These are phyloP conservation scores for Paramecium tetraurelia DNA, from an alignment of 73 alveolate genomes.

Conservation along the genomic window DNA sequence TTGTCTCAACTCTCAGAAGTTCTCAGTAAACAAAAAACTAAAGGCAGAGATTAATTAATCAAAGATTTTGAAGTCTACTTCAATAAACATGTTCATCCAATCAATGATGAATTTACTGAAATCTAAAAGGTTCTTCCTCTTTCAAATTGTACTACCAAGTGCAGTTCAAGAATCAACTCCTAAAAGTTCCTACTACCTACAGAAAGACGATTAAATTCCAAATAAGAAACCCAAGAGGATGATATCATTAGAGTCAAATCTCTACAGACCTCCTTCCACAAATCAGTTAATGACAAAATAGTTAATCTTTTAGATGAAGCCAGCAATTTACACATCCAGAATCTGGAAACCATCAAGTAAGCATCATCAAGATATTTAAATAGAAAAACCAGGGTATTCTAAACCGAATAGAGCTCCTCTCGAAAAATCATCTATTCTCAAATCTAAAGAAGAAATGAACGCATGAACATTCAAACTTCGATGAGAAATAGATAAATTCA, in stretches of 20 bases:
- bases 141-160: background rate
- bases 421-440: background rate
- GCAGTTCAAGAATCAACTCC: background rate
- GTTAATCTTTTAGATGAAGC: background rate
- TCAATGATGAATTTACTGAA: background rate
- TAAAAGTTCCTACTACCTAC: background rate
- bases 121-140: background rate
- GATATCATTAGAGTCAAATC: background rate
- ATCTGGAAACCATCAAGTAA: background rate
- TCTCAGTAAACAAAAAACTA: background rate
- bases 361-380: background rate
- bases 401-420: background rate
- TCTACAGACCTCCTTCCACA: background rate
- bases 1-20: background rate
- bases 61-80: background rate
- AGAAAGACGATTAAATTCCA: background rate
- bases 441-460: background rate
- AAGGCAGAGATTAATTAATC: background rate
- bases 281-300: background rate
- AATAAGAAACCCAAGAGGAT: background rate
- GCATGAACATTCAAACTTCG: background rate
- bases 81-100: background rate
- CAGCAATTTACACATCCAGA: background rate
- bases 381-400: background rate
- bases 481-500: background rate